Evolutionary conservation across 345 rosid genomes (phyloP), one percentile per base, ranked within the genome.

Genomic region (Murraya paniculata): DNA sequence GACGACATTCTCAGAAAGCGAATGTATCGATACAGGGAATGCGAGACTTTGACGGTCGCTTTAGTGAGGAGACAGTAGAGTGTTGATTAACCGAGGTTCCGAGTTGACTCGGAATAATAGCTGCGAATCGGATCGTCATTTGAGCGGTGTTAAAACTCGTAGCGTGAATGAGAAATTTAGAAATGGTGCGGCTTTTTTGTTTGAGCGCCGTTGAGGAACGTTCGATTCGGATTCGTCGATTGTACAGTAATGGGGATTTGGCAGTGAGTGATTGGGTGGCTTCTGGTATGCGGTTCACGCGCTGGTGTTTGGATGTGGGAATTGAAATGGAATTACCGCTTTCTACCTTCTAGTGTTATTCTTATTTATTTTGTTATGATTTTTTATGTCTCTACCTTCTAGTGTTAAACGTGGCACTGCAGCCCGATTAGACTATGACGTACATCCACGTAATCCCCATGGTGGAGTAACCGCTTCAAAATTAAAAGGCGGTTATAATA

Each of bases 71-170:
- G 65, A 62, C 81, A 72, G 79, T 77, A 85, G 4, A 86, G 55
- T 2, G 81, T 72, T 13, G 86, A 59, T 78, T 80, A 80, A 64
- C 82, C 70, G 41, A 82, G 60, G 70, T 81, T 48, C 78, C 89
- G 79, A 85, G 85, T 84, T 79, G 84, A 80, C 59, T 78, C 88
- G 73, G 84, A 64, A 64, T 45, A 19, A 84, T 75, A 74, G 85
- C 48, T 45, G 74, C 24, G 77, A 74, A 72, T 73, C 64, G 78
- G 58, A 18, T 61, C 41, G 19, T 28, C 21, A 21, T 30, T 1
- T 9, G 30, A n/a, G 39, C n/a, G 9, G 2, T 31, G 68, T 19
- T 4, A 21, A 30, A 30, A 50, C 14, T 5, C 10, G 16, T 19
- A 0, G 8, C 21, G 4, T 7, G 10, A 8, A 68, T 9, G 25